Evolutionary conservation across 164 flowering plant species (phyloP), one percentile per base, ranked within the genome.

Genomic region (Magnolia kwangsiensis): DNA sequence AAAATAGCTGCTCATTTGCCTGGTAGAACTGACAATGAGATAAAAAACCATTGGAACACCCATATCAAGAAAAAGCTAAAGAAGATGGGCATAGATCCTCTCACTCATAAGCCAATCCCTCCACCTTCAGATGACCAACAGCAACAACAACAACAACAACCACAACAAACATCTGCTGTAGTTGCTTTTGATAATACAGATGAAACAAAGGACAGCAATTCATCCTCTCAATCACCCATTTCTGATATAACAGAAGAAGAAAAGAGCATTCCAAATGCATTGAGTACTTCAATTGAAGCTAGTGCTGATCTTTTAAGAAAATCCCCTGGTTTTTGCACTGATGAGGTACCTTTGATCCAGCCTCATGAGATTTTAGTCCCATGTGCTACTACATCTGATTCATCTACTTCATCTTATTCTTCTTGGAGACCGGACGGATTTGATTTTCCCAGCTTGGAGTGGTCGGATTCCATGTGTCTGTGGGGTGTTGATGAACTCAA

Each of bases 21-120:
- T n/a, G 92, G 94, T 23, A 87, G 92, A 85, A 90, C 94, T 37
- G 94, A 90, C 69, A 90, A 90, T 77, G 94, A 90, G 75, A 90
- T 90, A 49, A 90, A 90, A 79, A 90, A 90, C 72, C 92, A 90
- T 9, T 90, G 93, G 93, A 90, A 90, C 70, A 90, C 94, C 66
- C 94, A 90, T 85, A 90, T 90, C 79, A 90, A 90, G 85, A 90
- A 90, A 68, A 90, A 89, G 67, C 85, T 90, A 7, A 89, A 65
- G 80, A 90, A 90, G 77, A 89, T 90, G 94, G 94, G 94, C 7
- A 89, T 90, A 77, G 94, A 90, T 73, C 92, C 94, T 80, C 78
- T 84, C 20, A 90, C 92, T 71, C 94, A 89, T 82, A 86, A 89
- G 69, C 90, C 91, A 23, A 65, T 74, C 2, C 72, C 82, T 23